Percentiles rank a stretch among this genome's conserved stretches.
Conservation (phyloP, 495 filamentous ascomycete species). For the Aspergillus indologenus region DNA sequence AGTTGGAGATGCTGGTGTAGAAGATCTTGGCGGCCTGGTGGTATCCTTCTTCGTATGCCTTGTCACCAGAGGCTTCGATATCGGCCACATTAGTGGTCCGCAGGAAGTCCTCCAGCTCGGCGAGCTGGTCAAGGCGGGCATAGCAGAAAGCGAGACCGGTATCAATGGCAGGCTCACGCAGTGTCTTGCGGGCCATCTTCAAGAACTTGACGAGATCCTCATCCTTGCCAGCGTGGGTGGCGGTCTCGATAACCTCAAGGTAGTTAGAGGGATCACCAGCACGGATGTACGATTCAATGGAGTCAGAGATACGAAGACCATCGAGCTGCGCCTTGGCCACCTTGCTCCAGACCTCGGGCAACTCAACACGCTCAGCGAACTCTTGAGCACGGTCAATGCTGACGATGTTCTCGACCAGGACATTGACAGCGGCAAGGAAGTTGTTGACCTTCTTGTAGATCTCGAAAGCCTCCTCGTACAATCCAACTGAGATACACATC, state of each 20-base stretch:
- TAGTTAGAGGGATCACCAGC: slow-evolving; percentile 92
- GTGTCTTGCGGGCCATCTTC: slow-evolving; percentile 93
- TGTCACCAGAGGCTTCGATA: slow-evolving; percentile 93
- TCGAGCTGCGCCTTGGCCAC: slow-evolving; percentile 98
- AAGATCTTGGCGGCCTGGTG: slow-evolving; percentile 99
- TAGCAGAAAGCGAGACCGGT: slow-evolving; percentile 91
- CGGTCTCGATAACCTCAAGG: slow-evolving; percentile 91
- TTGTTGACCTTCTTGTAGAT: slow-evolving; percentile 97
- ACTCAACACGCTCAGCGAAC: slow-evolving; percentile 92
- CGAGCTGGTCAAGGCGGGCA: slow-evolving; percentile 85
- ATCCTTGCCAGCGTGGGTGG: slow-evolving; percentile 94
- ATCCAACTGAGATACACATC: slow-evolving; percentile 89
- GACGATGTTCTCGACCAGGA: slow-evolving; percentile 94
- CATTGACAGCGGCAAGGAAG: slow-evolving; percentile 80
- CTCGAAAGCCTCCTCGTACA: slow-evolving; percentile 97
- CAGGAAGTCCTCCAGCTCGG: slow-evolving; percentile 95
- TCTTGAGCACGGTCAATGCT: slow-evolving; percentile 98
- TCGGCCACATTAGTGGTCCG: slow-evolving; percentile 92
- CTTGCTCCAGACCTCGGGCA: slow-evolving; percentile 98
- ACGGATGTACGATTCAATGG: slow-evolving; percentile 95
- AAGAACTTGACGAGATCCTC: slow-evolving; percentile 97
- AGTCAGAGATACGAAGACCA: slow-evolving; percentile 87
- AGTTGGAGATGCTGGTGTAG: slow-evolving; percentile 97
- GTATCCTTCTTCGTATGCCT: slow-evolving; percentile 91
- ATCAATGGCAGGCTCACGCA: slow-evolving; percentile 91